Conservation (phyloP, 2,329 filamentous ascomycete species). For the Conoideocrella luteorostrata region DNA sequence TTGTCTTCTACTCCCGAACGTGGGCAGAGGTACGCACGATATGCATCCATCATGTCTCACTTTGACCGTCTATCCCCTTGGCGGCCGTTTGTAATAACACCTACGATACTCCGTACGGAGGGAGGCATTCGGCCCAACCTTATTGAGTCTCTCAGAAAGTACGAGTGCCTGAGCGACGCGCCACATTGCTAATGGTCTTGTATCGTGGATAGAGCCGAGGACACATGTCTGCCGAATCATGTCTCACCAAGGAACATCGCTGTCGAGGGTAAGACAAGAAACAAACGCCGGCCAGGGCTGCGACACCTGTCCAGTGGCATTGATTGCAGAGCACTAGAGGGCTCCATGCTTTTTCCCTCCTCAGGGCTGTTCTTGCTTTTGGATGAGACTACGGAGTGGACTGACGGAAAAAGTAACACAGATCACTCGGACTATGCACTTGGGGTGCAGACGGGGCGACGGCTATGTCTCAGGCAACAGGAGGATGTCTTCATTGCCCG, state of each 20-base stretch:
- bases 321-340: too few species aligned
- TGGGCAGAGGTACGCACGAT: constrained; percentile 57
- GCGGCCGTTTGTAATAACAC: too few species aligned
- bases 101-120: too few species aligned
- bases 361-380: too few species aligned
- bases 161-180: too few species aligned
- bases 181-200: background rate
- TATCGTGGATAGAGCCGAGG: constrained; percentile 24
- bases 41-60: background rate
- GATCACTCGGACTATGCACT: constrained; percentile 47
- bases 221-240: constrained; percentile 41
- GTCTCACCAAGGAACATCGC: constrained; percentile 38
- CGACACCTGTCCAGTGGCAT: too few species aligned
- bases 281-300: constrained; percentile 7
- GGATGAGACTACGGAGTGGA: too few species aligned
- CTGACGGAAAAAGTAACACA: constrained; percentile 21
- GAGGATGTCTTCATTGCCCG: constrained; percentile 31
- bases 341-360: too few species aligned
- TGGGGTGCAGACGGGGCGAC: constrained; percentile 49
- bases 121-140: too few species aligned
- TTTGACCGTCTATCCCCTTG: background rate
- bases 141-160: too few species aligned
- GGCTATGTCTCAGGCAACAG: constrained; percentile 22
- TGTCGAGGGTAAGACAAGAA: constrained; percentile 37
- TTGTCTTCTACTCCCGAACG: constrained; percentile 66